Conservation (phyloP, 208 protist genomes). For the Crithidia bombi region DNA sequence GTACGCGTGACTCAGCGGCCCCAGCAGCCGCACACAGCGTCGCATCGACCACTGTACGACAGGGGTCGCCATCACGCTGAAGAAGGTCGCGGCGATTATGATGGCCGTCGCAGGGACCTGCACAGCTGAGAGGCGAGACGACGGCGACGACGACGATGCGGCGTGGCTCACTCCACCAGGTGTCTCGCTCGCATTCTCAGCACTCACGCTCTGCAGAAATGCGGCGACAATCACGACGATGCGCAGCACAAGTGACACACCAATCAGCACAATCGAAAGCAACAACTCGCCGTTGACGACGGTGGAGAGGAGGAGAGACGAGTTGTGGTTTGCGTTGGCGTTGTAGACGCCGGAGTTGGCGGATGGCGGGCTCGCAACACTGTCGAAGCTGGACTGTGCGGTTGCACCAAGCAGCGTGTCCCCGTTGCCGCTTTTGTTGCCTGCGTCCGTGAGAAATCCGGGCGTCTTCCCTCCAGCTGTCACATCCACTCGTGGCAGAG, state of each 20-base stretch:
- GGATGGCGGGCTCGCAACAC: background rate
- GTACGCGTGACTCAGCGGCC: slow-evolving; percentile 53
- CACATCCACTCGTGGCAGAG: background rate
- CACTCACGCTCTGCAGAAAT: slow-evolving; percentile 9
- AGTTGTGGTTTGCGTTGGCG: background rate
- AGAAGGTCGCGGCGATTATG: slow-evolving; percentile 38
- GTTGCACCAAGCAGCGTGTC: background rate
- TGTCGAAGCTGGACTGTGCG: slow-evolving; percentile 4
- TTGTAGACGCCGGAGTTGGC: background rate
- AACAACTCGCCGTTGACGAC: slow-evolving; percentile 77
- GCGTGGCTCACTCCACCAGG: background rate
- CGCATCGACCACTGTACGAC: slow-evolving; percentile 69
- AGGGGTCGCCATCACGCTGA: slow-evolving; percentile 51
- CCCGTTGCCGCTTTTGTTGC: background rate
- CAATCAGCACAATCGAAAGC: slow-evolving; percentile 51
- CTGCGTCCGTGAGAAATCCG: background rate
- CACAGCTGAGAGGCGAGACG: background rate
- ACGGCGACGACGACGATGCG: background rate
- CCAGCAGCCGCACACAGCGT: slow-evolving; percentile 46
- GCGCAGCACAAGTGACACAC: slow-evolving; percentile 58
- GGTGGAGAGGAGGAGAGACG: slow-evolving; percentile 23
- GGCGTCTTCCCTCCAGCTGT: background rate
- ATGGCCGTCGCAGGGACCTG: slow-evolving; percentile 30
- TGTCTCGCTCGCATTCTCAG: background rate
- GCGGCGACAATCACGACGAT: slow-evolving; percentile 33